Evolutionary conservation across 768 basidiomycete genomes (phyloP).

Genomic region (Lactifluus piperatus): DNA sequence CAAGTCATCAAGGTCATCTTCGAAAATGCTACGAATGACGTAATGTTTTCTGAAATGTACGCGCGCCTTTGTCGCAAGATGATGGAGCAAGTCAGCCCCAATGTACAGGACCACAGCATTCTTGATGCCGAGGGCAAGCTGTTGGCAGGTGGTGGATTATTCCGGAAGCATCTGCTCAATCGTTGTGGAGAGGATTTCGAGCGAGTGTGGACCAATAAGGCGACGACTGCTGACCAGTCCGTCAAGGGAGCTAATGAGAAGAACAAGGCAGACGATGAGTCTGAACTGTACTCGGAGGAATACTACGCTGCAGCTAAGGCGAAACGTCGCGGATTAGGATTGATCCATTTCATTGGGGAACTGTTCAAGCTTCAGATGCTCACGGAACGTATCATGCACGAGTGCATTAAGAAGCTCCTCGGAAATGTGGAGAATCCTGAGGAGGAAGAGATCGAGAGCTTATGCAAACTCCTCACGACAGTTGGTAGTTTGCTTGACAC

Average conservation of each 20-base stretch:
- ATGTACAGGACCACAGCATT: conserved; percentile 85
- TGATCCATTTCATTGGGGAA: conserved; percentile 98
- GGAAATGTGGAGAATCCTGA: conserved; percentile 92
- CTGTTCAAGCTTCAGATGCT: conserved; percentile 99
- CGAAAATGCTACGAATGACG: conserved; percentile 96
- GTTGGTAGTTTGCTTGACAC: conserved; percentile 81
- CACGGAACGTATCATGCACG: conserved; percentile 96
- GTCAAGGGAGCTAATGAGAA: conserved; percentile 37
- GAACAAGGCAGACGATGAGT: conserved; percentile 36
- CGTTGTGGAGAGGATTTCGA: conserved; percentile 98
- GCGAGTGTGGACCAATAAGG: conserved; percentile 86
- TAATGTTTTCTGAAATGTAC: conserved; percentile 95
- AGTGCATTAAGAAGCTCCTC: conserved; percentile 93
- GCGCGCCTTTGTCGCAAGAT: conserved; percentile 91
- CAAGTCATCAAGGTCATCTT: conserved; percentile 95
- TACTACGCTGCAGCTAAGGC: conserved; percentile 96
- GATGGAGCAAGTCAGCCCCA: conserved; percentile 85
- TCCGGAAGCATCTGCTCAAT: conserved; percentile 94
- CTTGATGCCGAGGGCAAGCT: conserved; percentile 74
- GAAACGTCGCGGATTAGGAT: conserved; percentile 91
- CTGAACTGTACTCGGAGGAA: conserved; percentile 85
- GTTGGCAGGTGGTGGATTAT: conserved; percentile 88
- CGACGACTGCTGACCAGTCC: conserved; percentile 76
- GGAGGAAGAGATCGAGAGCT: conserved; percentile 94
- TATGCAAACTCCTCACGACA: conserved; percentile 90